Conservation (phyloP, 345 rosid genomes). For the Rubroshorea leprosula region DNA sequence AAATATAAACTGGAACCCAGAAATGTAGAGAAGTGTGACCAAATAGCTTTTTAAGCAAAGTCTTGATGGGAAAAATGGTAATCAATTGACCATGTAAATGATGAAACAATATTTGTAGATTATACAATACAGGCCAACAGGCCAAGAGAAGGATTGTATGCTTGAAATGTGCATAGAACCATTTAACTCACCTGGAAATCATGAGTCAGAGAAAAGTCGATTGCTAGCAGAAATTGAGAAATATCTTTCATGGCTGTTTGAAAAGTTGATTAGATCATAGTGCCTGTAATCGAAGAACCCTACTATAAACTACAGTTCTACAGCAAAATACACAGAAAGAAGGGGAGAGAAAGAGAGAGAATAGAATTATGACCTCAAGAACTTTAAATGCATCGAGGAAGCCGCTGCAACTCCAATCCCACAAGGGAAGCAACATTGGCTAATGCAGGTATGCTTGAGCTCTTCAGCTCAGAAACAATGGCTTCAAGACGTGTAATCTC, state of each 20-base stretch:
- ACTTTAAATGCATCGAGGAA: constrained; percentile 56
- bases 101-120: constrained; percentile 16
- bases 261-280: background rate
- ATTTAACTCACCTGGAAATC: constrained; percentile 14
- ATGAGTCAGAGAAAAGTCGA: background rate
- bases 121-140: constrained; percentile 21
- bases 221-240: constrained; percentile 5
- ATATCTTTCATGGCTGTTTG: constrained; percentile 1
- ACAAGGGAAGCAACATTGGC: constrained; percentile 54
- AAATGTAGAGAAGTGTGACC: too few relatives aligned
- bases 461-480: constrained; percentile 56
- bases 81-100: constrained; percentile 11
- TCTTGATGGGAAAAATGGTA: background rate
- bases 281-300: constrained; percentile 9
- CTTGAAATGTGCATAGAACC: background rate
- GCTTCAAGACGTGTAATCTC: constrained; percentile 62
- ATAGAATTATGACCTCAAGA: constrained; percentile 13
- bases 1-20: too few relatives aligned
- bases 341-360: background rate
- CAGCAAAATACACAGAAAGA: background rate
- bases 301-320: background rate
- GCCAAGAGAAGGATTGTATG: background rate
- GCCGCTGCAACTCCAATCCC: constrained; percentile 59
- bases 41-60: constrained; percentile 1
- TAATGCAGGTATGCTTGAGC: constrained; percentile 43